A percentile compares a stretch with the other conserved stretches of the same genome.
These are phyloP conservation scores for Rosa lucieae DNA, from an alignment of 306 rosid species.

Conservation along the genomic window DNA sequence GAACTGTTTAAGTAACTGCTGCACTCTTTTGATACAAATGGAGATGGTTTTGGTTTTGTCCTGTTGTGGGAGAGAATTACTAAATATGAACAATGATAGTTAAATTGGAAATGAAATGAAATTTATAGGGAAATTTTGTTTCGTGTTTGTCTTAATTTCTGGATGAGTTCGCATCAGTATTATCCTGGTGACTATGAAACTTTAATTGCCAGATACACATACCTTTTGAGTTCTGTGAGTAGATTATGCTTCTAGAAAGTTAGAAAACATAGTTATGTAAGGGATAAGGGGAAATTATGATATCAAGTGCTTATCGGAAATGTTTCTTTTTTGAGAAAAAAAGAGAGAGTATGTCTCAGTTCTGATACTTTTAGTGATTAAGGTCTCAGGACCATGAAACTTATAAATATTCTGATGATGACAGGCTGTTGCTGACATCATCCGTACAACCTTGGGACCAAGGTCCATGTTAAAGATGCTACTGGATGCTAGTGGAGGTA, in stretches of 20 bases:
- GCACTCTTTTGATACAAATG: too few relatives aligned
- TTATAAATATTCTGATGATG: too few relatives aligned
- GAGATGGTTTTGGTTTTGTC: too few relatives aligned
- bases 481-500: too few relatives aligned
- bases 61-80: not conserved
- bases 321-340: too few relatives aligned
- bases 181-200: not conserved
- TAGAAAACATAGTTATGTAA: not conserved
- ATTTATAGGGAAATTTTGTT: not conserved
- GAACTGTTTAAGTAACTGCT: too few relatives aligned
- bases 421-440: too few relatives aligned
- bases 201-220: not conserved
- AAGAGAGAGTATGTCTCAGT: too few relatives aligned
- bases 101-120: not conserved
- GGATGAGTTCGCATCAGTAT: not conserved
- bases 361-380: too few relatives aligned
- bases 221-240: not conserved
- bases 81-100: not conserved
- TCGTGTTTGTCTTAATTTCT: not conserved
- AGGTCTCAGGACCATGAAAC: too few relatives aligned
- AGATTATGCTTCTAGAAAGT: not conserved
- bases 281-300: not conserved
- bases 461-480: too few relatives aligned
- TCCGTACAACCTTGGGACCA: too few relatives aligned
- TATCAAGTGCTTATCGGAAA: not conserved